Evolutionary conservation across 805 yeast genomes (phyloP), one percentile per base, ranked within the genome.

Genomic region (Teunomyces aglyptinius): DNA sequence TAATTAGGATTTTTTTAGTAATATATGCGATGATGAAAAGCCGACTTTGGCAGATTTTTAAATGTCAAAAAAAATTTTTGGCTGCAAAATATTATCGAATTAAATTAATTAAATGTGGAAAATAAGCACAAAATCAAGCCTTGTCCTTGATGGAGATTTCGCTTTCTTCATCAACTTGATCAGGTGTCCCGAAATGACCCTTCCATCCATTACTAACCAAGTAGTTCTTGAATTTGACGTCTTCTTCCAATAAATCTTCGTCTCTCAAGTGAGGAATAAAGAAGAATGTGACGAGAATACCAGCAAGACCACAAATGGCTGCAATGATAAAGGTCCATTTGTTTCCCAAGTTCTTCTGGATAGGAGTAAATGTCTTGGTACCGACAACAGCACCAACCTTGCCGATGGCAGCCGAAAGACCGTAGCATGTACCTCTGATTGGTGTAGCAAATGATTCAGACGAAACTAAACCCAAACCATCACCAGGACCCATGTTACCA

Each of bases 321-420:
- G 91, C 86, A 56, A 86, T 83, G 53, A 86, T 86, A 57, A 86
- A 86, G 5, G 92, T 86, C 88, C 89, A 86, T 49, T 69, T 69
- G 55, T 79, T 70, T 29, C 94, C 94, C 51, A 83, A 69, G 58
- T 84, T 64, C 34, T 57, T 64, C 64, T 83, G 81, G 53, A 86
- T 85, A 13, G 89, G 86, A 7, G 82, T 79, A 67, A 87, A 86
- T 13, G 77, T 77, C 60, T 83, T 79, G 19, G 90, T 85, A 24
- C 94, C 94, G 16, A 85, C 82, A 18, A 85, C 90, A n/a, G 92
- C 94, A 47, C 94, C 95, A 20, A 84, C 85, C 63, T 86, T 86
- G 47, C 94, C 94, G 41, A 85, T 70, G 3, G 91, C 94, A 32
- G 94, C 94, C 40, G 86, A 76, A 18, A 86, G 54, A 32, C 92